Evolutionary conservation across 495 filamentous ascomycete species (phyloP).

Genomic region (Pseudomonodictys pantanalensis): DNA sequence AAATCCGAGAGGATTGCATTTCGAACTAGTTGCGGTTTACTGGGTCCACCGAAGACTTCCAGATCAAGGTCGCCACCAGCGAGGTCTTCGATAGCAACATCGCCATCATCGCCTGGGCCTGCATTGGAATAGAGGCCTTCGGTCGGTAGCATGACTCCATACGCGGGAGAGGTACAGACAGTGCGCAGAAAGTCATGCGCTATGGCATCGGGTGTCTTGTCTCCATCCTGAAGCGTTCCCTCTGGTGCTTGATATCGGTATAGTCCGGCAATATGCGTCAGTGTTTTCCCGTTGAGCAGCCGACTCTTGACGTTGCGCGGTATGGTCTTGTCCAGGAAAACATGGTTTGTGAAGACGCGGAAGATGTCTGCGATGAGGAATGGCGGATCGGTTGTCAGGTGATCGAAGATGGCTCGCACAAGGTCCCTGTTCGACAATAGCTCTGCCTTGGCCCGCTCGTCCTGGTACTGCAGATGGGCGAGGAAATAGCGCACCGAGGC

Average conservation of each 20-base stretch:
- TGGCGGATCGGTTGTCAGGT: constrained; percentile 69
- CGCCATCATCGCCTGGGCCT: constrained; percentile 44
- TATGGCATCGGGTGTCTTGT: constrained; percentile 51
- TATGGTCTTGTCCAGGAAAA: constrained; percentile 68
- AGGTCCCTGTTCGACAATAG: constrained; percentile 70
- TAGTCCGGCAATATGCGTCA: constrained; percentile 67
- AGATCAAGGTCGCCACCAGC: constrained; percentile 61
- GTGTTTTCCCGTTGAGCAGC: constrained; percentile 65
- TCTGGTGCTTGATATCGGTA: constrained; percentile 52
- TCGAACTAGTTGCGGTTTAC: constrained; percentile 61
- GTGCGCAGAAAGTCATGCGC: constrained; percentile 70
- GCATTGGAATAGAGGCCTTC: constrained; percentile 73
- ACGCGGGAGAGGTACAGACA: constrained; percentile 66
- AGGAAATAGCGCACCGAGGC: constrained; percentile 75
- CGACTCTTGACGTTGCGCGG: constrained; percentile 66
- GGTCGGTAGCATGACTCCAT: constrained; percentile 66
- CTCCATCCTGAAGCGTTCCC: constrained; percentile 39
- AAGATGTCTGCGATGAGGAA: constrained; percentile 68
- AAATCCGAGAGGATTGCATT: constrained; percentile 75
- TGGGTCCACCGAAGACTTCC: constrained; percentile 41
- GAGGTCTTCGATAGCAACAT: constrained; percentile 43
- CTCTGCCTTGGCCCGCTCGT: constrained; percentile 66
- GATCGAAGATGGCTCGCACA: constrained; percentile 52
- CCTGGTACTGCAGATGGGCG: constrained; percentile 66
- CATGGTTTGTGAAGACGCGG: constrained; percentile 57